Percentiles rank a stretch among this genome's conserved stretches.
Conservation (phyloP, 106 monocot genomes). For the Triglochin maritima region DNA sequence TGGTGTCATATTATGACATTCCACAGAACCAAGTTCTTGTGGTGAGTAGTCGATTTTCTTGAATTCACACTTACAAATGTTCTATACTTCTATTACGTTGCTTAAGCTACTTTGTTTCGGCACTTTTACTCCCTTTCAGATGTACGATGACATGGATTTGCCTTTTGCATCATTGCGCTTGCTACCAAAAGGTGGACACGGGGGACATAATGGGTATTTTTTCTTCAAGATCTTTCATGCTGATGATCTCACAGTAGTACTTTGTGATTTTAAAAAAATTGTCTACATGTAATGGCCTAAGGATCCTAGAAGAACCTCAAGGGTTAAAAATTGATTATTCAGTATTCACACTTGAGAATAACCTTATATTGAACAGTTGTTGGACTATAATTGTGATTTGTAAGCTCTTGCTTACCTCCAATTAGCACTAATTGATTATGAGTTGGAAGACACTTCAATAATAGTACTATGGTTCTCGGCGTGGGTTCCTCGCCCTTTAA, state of each 20-base stretch:
- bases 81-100: not conserved
- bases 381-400: too few relatives aligned
- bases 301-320: too few relatives aligned
- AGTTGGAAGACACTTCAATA: too few relatives aligned
- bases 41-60: conserved; percentile 24
- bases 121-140: conserved; percentile 42
- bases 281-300: too few relatives aligned
- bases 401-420: too few relatives aligned
- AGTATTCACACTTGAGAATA: too few relatives aligned
- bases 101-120: too few relatives aligned
- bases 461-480: too few relatives aligned
- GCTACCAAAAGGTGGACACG: conserved; percentile 95
- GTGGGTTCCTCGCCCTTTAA: too few relatives aligned
- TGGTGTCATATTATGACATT: conserved; percentile 79
- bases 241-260: not conserved
- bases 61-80: not conserved
- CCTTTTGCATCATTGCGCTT: conserved; percentile 85
- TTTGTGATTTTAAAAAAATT: not conserved
- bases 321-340: too few relatives aligned
- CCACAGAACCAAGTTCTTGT: conserved; percentile 81
- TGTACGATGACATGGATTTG: conserved; percentile 88
- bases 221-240: not conserved
- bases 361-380: too few relatives aligned
- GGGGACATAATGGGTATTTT: conserved; percentile 92
- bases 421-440: too few relatives aligned